Conservation (phyloP, 805 yeast genomes). For the Citeromyces matritensis region DNA sequence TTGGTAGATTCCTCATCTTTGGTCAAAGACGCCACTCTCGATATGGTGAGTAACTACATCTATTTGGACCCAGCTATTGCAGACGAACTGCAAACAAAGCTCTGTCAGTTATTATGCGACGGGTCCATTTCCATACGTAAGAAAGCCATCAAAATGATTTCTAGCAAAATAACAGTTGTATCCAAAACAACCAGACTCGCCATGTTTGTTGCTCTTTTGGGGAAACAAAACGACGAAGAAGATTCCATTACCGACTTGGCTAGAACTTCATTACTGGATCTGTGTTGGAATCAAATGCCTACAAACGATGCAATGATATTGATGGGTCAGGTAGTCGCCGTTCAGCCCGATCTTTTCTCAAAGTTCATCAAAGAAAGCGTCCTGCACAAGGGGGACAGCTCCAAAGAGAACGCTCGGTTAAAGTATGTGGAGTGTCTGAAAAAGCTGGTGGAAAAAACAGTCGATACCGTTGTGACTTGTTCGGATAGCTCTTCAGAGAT, state of each 20-base stretch:
- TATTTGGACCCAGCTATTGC: conserved; percentile 25
- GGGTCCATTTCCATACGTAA: conserved; percentile 51
- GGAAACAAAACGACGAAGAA: conserved; percentile 59
- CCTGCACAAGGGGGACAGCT: conserved; percentile 13
- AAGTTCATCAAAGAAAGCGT: conserved; percentile 13
- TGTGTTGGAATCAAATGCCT: conserved; percentile 9
- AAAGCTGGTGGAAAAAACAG: conserved; percentile 15
- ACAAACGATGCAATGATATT: too few species aligned
- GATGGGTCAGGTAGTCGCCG: neutral
- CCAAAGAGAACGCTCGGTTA: conserved; percentile 9
- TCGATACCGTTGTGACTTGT: too few species aligned
- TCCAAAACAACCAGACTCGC: conserved; percentile 14
- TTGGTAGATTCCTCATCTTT: conserved; percentile 50
- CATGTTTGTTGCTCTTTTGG: conserved; percentile 35
- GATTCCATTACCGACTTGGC: conserved; percentile 30
- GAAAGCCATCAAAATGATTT: conserved; percentile 34
- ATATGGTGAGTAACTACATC: conserved; percentile 38
- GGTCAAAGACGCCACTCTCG: conserved; percentile 66
- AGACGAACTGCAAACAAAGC: conserved; percentile 11
- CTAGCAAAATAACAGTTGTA: conserved; percentile 26
- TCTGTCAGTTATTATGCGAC: conserved; percentile 38
- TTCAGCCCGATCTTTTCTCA: conserved; percentile 31
- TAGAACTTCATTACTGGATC: conserved; percentile 16
- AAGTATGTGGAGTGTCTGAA: conserved; percentile 21
- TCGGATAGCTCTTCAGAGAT: conserved; percentile 13